Base-by-base conservation (phyloP, 345 rosid species). In the Boechera divaricarpa region DNA sequence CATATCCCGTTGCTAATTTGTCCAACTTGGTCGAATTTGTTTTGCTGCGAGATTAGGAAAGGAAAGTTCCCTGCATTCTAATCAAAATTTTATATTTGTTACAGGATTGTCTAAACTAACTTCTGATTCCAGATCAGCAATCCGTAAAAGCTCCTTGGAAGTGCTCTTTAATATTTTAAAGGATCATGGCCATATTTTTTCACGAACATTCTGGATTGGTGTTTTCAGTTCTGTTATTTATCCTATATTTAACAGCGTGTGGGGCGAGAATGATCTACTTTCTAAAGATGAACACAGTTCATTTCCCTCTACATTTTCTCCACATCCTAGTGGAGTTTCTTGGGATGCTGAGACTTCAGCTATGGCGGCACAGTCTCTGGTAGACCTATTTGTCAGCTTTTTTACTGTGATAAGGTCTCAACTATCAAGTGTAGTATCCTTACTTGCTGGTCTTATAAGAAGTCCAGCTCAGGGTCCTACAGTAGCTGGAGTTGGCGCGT, bases 111-210 rank as follows among this genome's bases (percentile, higher is more conserved):
- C 97, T 67, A 84, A 89, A 67, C 81, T 94, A 71, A 90, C 97
- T 48, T 88, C 90, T 41, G 97, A 88, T 87, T 86, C 97, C 58
- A 85, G 97, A 87, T 77, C 84, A 63, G 84, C 90, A 52, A 94
- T 94, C 72, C 88, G 91, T 64, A 94, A 87, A 85, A 90, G 93
- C 86, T 84, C 98, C 39, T 75, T 92, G 84, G 97, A 94, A 87
- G 93, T 94, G 56, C 92, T 94, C 77, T 92, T 94, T 79, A 88
- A 90, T 82, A 92, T 94, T 81, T 83, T 94, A n/a, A 92, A 86
- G 82, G 97, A 94, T 83, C 98, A 94, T 62, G 98, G 98, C 51
- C 92, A 89, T 83, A 88, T 91, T 47, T 94, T 94, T 86, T 88
- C 97, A n/a, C 79, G 61, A 55, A 78, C 86, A 39, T 89, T 92